Evolutionary conservation across 1,284 basidiomycete species (phyloP), one percentile per base, ranked within the genome.

Genomic region (Chalciporus sp.): DNA sequence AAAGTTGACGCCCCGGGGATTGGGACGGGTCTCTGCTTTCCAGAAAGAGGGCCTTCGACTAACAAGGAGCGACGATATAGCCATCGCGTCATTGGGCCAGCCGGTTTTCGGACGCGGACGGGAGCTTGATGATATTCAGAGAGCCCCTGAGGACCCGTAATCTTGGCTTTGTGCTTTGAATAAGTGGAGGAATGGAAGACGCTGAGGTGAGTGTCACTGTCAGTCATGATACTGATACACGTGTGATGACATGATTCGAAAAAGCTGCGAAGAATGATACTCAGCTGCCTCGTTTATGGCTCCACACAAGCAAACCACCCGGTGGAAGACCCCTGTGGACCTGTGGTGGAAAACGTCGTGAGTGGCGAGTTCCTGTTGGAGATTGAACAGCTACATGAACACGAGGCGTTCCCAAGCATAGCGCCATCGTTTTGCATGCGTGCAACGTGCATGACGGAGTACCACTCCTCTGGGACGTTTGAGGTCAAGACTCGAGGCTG

Each of bases 61-160:
- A 19, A 39, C 17, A n/a, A 19, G 35, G 27, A 42, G 41, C 8
- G 41, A 43, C 8, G 41, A 43, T 62, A 62, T 66, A 60, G 61
- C 47, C 19, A 16, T 23, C 12, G 3, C 10, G 16, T 19, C 35
- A 66, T 66, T 64, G 64, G 64, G 17, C 46, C 17, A 23, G 23
- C 14, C 8, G 33, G 17, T 19, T 28, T 50, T 64, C 50, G 61
- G 59, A 52, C 4, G 61, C 61, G 56, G 37, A 19, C 4, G 37
- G 9, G 37, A 3, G 23, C 23, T 23, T 39, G 17, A 11, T 37
- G 29, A 31, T 17, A 8, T 37, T 37, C 5, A 17, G 23, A 35
- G 45, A 42, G 29, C 28, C 42, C 52, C 61, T 52, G 46, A 39
- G 27, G 12, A 37, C 19, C 39, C 16, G 33, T 42, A 23, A 23